Evolutionary conservation across 208 protist species (phyloP).

Genomic region (Acanthamoeba lenticulata): DNA sequence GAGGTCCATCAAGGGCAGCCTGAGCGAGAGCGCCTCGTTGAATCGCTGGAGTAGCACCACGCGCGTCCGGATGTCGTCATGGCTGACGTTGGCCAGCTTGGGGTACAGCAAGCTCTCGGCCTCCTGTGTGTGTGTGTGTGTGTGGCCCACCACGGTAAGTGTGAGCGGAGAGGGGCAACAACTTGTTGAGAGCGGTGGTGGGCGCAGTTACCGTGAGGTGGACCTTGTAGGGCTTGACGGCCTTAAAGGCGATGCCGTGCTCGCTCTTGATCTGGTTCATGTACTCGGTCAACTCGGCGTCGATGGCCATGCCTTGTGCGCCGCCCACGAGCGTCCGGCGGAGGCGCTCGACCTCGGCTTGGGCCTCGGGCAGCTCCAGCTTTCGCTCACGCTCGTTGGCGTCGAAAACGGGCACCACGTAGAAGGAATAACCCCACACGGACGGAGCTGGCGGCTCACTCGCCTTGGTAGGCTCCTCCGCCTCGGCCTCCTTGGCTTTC

Average conservation of each 20-base stretch:
- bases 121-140: no score
- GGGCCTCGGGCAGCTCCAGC: background rate
- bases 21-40: background rate
- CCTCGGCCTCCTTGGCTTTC: background rate
- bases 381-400: background rate
- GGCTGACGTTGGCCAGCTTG: background rate
- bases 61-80: background rate
- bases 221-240: background rate
- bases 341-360: background rate
- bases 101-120: conserved; percentile 7
- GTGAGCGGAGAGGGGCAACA: background rate
- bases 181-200: background rate
- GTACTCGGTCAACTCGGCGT: background rate
- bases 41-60: background rate
- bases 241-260: background rate
- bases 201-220: background rate
- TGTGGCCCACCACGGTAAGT: no score
- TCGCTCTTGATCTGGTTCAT: background rate
- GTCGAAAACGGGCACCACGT: conserved; percentile 16
- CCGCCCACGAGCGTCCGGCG: background rate
- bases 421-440: conserved; percentile 25
- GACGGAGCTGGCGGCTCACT: background rate
- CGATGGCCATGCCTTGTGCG: background rate
- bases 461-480: background rate
- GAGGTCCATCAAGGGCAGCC: background rate